Percentiles rank a stretch among this genome's conserved stretches.
Conservation (phyloP, 176 grass and related monocot genomes). For the Elaeis guineensis region DNA sequence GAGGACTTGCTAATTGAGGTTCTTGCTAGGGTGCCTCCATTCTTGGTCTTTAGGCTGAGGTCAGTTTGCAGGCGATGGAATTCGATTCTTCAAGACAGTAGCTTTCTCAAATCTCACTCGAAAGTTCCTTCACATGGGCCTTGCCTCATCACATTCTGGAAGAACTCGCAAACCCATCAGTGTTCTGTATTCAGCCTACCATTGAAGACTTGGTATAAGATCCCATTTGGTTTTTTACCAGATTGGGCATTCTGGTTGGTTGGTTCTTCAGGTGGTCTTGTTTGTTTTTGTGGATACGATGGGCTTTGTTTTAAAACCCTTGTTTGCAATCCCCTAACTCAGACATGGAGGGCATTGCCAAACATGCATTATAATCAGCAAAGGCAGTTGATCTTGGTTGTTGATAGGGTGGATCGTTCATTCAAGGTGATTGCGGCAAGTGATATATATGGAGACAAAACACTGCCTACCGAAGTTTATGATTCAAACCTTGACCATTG, state of each 20-base stretch:
- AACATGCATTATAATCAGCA: constrained; percentile 87
- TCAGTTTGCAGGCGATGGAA: constrained; percentile 68
- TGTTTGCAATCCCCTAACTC: constrained; percentile 83
- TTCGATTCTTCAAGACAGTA: constrained; percentile 41
- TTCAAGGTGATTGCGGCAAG: constrained; percentile 83
- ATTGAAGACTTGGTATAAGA: constrained; percentile 63
- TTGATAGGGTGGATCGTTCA: constrained; percentile 27
- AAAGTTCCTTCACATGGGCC: constrained; percentile 65
- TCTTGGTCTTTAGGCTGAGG: constrained; percentile 70
- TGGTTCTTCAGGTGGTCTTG: constrained; percentile 78
- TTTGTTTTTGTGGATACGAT: constrained; percentile 86
- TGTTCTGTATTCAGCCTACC: constrained; percentile 71
- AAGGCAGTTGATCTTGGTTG: constrained; percentile 73
- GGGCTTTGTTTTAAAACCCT: constrained; percentile 52
- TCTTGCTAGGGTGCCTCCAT: constrained; percentile 83
- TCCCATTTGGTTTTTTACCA: constrained; percentile 70
- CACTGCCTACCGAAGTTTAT: constrained; percentile 83
- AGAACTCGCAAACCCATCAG: constrained; percentile 41
- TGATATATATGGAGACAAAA: constrained; percentile 74
- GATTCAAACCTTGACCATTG: constrained; percentile 52
- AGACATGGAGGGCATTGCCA: constrained; percentile 66
- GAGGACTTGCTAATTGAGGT: constrained; percentile 77
- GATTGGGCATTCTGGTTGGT: constrained; percentile 87
- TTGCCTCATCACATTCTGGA: constrained; percentile 76
- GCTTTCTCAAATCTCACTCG: constrained; percentile 68